A percentile compares a stretch with the other conserved stretches of the same genome.
phyloP scores from a whole-genome alignment of 192 early-diverging fungal genomes.

The Linnemannia schmuckeri region DNA sequence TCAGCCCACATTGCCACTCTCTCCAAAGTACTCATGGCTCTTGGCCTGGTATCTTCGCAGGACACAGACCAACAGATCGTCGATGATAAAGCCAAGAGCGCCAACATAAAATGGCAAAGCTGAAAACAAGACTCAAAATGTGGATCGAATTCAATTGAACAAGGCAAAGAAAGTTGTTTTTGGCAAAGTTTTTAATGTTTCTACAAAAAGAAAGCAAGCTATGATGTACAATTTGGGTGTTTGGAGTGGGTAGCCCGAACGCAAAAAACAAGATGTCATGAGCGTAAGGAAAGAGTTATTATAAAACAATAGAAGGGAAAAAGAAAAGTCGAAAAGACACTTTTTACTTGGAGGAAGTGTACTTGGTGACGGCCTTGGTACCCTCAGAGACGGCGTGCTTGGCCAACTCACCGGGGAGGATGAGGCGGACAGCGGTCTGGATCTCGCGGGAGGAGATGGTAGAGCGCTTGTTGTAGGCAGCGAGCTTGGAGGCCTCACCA shows the following conservation, averaged over 20 bases:
- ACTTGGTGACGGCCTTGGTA: conserved; percentile 98
- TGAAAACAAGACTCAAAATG: background rate
- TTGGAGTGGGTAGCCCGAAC: background rate
- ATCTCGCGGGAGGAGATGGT: conserved; percentile 98
- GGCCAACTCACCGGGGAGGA: conserved; percentile 91
- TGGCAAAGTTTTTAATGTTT: conserved; percentile 45
- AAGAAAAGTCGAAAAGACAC: background rate
- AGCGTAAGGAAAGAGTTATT: conserved; percentile 30
- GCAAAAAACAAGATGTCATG: conserved; percentile 8
- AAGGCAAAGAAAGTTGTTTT: background rate
- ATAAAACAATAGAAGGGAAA: conserved; percentile 33
- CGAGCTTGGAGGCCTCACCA: conserved; percentile 85
- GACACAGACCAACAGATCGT: too few species aligned
- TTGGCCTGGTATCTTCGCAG: too few species aligned
- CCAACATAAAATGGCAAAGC: background rate
- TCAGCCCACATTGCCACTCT: too few species aligned
- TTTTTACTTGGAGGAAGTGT: conserved; percentile 83
- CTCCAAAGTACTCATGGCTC: too few species aligned
- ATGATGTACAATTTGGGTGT: conserved; percentile 53
- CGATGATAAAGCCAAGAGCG: too few species aligned
- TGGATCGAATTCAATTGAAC: background rate
- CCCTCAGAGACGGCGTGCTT: conserved; percentile 98
- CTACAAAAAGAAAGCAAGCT: conserved; percentile 56
- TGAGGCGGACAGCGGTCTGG: conserved; percentile 79
- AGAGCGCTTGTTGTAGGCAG: conserved; percentile 95